Conservation (phyloP, 2,329 filamentous ascomycete species). For the Metarhizium anisopliae region DNA sequence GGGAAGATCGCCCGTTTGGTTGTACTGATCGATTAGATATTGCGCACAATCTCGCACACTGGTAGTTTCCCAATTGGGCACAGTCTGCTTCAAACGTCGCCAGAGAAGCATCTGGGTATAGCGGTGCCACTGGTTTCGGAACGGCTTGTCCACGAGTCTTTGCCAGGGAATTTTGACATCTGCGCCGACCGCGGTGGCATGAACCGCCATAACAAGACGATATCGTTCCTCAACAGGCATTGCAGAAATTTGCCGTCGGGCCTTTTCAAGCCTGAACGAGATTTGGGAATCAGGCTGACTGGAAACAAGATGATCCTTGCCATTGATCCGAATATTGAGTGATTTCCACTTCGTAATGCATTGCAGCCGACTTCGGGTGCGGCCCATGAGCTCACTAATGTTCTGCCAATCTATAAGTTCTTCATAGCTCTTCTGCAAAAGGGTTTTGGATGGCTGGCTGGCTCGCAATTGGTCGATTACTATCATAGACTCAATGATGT, state of each 20-base stretch:
- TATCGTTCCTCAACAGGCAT: constrained; percentile 37
- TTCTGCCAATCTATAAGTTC: constrained; percentile 55
- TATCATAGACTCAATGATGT: constrained; percentile 44
- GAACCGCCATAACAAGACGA: constrained; percentile 33
- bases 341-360: constrained; percentile 59
- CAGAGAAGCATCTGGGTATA: constrained; percentile 29
- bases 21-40: constrained; percentile 24
- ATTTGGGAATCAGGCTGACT: constrained; percentile 22
- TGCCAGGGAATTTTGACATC: constrained; percentile 44
- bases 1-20: constrained; percentile 24
- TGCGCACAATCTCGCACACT: constrained; percentile 26
- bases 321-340: constrained; percentile 26
- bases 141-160: constrained; percentile 30
- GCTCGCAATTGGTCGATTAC: constrained; percentile 32
- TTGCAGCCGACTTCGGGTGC: constrained; percentile 55
- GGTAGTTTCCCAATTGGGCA: constrained; percentile 22
- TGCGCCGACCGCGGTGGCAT: constrained; percentile 26
- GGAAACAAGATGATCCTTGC: constrained; percentile 24
- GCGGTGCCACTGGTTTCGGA: constrained; percentile 29
- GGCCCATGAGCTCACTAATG: constrained; percentile 53
- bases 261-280: constrained; percentile 34
- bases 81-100: constrained; percentile 26
- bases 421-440: constrained; percentile 35
- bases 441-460: constrained; percentile 20
- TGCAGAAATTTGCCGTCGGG: constrained; percentile 29